These are phyloP conservation scores for Ceratocystis harringtonii DNA, from an alignment of 2,329 filamentous ascomycete genomes.

Conservation along the genomic window DNA sequence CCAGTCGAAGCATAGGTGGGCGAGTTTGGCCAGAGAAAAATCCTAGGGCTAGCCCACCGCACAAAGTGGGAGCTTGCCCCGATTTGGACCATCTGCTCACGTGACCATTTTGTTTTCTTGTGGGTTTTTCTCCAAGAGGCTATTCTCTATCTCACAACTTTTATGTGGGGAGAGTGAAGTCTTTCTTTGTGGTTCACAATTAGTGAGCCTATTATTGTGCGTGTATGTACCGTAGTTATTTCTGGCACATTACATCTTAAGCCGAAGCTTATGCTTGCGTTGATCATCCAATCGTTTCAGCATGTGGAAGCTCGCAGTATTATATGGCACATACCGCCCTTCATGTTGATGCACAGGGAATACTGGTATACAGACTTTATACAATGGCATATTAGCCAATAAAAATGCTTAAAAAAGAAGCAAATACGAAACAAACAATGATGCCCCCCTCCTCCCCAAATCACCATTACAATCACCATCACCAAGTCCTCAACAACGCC, in stretches of 20 bases:
- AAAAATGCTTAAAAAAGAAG: neutral
- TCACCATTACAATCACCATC: neutral
- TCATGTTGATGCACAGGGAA: neutral
- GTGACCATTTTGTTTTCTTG: slow-evolving; percentile 5
- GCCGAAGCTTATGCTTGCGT: too few species aligned
- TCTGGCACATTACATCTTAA: neutral
- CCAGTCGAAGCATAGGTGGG: slow-evolving; percentile 15
- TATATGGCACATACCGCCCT: too few species aligned
- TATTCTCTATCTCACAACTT: neutral
- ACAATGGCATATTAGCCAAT: neutral
- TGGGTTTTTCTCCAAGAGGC: neutral
- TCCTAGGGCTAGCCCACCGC: slow-evolving; percentile 15
- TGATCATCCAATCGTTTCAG: too few species aligned
- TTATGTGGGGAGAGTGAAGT: neutral
- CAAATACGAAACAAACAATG: neutral
- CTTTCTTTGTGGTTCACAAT: neutral
- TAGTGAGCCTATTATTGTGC: neutral
- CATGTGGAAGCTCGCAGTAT: too few species aligned
- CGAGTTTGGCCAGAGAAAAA: slow-evolving; percentile 15
- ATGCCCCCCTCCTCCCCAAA: neutral
- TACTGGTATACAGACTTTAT: neutral
- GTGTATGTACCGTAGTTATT: neutral
- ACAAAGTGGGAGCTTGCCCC: slow-evolving; percentile 14
- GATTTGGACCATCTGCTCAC: slow-evolving; percentile 4
- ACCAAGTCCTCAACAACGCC: neutral